Evolutionary conservation across 139 green algal genomes (phyloP).

Genomic region (Auxenochlorella pyrenoidosa): DNA sequence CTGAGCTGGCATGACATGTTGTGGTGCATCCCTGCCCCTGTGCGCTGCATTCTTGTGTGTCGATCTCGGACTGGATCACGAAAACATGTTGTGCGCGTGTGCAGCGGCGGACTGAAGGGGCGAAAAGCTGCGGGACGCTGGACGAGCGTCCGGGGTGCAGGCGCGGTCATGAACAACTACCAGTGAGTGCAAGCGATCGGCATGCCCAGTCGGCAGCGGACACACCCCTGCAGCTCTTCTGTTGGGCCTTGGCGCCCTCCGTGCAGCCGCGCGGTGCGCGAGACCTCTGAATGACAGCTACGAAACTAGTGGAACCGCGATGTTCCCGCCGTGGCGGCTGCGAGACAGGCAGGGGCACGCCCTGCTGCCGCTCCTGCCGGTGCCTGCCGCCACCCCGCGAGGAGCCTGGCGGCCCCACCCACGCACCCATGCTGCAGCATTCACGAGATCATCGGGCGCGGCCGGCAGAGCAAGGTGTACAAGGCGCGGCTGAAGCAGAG

Average conservation of each 20-base stretch:
- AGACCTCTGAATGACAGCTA: not conserved
- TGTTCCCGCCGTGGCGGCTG: not conserved
- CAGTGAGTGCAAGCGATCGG: not conserved
- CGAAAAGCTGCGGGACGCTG: too few species aligned
- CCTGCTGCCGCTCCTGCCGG: not conserved
- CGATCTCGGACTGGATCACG: too few species aligned
- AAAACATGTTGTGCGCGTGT: too few species aligned
- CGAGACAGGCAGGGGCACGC: not conserved
- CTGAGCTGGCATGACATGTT: too few species aligned
- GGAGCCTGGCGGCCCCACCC: too few species aligned
- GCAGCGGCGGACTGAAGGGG: too few species aligned
- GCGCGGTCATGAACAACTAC: constrained; percentile 11
- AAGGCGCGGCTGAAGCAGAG: constrained; percentile 93
- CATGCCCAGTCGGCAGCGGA: not conserved
- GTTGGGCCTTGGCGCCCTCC: not conserved
- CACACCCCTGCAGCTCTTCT: not conserved
- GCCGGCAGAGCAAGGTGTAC: constrained; percentile 93
- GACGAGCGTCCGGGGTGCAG: too few species aligned
- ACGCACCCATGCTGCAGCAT: constrained; percentile 61
- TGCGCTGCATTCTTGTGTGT: too few species aligned
- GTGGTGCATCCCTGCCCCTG: too few species aligned
- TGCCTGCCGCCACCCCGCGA: not conserved
- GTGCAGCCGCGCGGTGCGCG: not conserved
- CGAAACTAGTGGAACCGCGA: not conserved
- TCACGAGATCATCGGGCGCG: constrained; percentile 91